Evolutionary conservation across 352 stramenopile species (phyloP).

Genomic region (Globisporangium nagaii): DNA sequence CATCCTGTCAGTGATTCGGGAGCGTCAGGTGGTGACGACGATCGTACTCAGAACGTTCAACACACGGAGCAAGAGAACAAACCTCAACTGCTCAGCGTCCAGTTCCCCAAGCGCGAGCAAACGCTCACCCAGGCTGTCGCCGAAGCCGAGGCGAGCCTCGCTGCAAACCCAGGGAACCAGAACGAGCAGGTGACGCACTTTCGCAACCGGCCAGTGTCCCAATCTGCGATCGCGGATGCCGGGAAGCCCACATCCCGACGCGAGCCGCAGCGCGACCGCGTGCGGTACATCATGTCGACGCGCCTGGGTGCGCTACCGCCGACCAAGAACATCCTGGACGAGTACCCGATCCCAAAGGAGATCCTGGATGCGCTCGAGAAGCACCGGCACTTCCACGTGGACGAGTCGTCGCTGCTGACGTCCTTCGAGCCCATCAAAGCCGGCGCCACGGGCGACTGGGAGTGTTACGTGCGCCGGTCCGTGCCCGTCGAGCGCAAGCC

Average conservation of each 20-base stretch:
- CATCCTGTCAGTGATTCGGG: too few species aligned
- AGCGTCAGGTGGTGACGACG: too few species aligned
- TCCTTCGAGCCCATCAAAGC: slow-evolving; percentile 44
- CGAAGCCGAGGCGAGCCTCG: slow-evolving; percentile 19
- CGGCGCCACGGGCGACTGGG: slow-evolving; percentile 22
- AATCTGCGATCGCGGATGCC: slow-evolving; percentile 31
- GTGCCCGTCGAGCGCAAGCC: slow-evolving; percentile 59
- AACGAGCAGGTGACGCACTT: slow-evolving; percentile 52
- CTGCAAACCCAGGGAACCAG: neutral
- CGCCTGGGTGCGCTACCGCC: slow-evolving; percentile 41
- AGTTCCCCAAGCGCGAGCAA: slow-evolving; percentile 21
- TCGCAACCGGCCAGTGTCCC: slow-evolving; percentile 36
- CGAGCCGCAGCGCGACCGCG: slow-evolving; percentile 26
- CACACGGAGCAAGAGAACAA: neutral
- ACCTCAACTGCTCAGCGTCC: slow-evolving; percentile 11
- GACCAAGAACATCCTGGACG: slow-evolving; percentile 61
- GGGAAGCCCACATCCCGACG: slow-evolving; percentile 25
- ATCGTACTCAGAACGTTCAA: neutral
- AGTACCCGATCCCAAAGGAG: slow-evolving; percentile 68
- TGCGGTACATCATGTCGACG: slow-evolving; percentile 74
- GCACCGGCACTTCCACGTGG: slow-evolving; percentile 59
- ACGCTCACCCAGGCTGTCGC: slow-evolving; percentile 24
- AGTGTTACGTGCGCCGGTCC: slow-evolving; percentile 57
- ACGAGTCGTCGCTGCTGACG: slow-evolving; percentile 49
- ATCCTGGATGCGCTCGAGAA: slow-evolving; percentile 56